Evolutionary conservation across 805 yeast genomes (phyloP).

Genomic region (Candida orba): DNA sequence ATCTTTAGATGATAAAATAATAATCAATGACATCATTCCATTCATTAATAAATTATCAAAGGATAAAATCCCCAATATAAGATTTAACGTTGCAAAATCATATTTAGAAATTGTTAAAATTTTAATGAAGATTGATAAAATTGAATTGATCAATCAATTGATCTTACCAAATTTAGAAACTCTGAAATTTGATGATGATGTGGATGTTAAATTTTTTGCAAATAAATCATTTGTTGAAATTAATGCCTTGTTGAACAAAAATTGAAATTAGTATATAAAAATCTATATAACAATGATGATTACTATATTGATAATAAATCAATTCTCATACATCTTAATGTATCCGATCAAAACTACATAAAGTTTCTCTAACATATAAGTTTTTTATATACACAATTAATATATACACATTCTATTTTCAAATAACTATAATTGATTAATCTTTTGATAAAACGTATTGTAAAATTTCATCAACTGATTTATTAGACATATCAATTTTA

Average conservation of each 20-base stretch:
- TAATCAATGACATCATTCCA: slow-evolving; percentile 65
- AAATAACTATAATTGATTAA: slow-evolving; percentile 1
- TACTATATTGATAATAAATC: no score
- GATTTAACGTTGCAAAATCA: slow-evolving; percentile 91
- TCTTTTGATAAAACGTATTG: slow-evolving; percentile 58
- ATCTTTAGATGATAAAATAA: slow-evolving; percentile 51
- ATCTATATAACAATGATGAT: not conserved
- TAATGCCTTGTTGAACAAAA: slow-evolving; percentile 2
- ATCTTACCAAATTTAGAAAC: slow-evolving; percentile 60
- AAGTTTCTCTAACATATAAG: no score
- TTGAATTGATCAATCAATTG: slow-evolving; percentile 37
- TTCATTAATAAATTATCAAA: slow-evolving; percentile 62
- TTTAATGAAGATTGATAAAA: slow-evolving; percentile 23
- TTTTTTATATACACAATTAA: no score
- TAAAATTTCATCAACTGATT: slow-evolving; percentile 68
- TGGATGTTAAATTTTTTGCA: slow-evolving; percentile 86
- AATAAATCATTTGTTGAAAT: slow-evolving; percentile 45
- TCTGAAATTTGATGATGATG: slow-evolving; percentile 66
- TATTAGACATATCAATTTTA: slow-evolving; percentile 43
- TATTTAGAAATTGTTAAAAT: slow-evolving; percentile 55
- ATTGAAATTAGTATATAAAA: not conserved
- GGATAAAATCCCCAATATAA: slow-evolving; percentile 90
- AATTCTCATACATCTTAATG: no score
- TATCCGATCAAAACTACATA: no score
- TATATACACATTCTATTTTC: no score